Percentiles rank a stretch among this genome's conserved stretches.
These are phyloP conservation scores for Porphyrellus cyaneotinctus DNA, from an alignment of 768 basidiomycete genomes.

Conservation along the genomic window DNA sequence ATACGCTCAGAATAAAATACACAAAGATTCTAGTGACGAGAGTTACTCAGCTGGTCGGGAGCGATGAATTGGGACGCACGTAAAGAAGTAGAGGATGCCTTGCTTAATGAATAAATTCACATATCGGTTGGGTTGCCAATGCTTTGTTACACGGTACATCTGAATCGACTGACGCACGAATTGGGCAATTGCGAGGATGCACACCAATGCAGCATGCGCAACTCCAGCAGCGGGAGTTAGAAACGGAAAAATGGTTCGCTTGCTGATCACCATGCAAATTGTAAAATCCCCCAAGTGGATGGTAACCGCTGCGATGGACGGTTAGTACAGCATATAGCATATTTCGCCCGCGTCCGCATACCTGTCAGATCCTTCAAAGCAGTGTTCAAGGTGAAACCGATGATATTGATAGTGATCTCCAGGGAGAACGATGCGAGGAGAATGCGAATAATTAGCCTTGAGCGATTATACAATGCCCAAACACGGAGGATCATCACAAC, in stretches of 20 bases:
- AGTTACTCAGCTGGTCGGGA: no score
- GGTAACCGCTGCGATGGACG: background rate
- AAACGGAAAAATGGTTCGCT: no score
- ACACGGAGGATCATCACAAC: background rate
- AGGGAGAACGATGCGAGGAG: background rate
- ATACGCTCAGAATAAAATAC: background rate
- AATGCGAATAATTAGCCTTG: background rate
- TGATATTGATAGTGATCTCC: background rate
- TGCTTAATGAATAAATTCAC: background rate
- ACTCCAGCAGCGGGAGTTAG: background rate
- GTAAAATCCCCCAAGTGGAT: background rate
- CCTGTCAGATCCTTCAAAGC: background rate
- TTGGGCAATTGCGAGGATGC: background rate
- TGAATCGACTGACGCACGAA: background rate
- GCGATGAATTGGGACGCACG: background rate
- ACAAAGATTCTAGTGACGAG: background rate
- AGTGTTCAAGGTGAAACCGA: background rate
- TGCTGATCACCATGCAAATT: background rate
- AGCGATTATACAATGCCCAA: background rate
- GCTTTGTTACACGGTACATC: background rate
- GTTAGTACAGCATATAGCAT: background rate
- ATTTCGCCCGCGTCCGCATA: background rate
- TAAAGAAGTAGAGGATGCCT: background rate
- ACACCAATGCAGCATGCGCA: background rate
- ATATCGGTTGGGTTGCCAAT: background rate